phyloP scores from a whole-genome alignment of 1,284 basidiomycete genomes.

The Hypsizygus ulmarius region DNA sequence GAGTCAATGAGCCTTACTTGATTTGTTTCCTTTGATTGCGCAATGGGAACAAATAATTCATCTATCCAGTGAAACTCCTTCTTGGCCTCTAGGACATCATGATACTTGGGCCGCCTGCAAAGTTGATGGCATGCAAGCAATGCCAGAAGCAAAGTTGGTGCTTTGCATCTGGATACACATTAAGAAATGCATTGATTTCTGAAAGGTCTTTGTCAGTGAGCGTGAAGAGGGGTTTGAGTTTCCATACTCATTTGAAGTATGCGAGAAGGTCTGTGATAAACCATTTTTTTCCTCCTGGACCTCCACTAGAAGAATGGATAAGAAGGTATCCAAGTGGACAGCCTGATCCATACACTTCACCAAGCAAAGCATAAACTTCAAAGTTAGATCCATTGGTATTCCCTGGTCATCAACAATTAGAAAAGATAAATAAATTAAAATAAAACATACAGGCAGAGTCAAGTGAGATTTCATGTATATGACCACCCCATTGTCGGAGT shows the following conservation, averaged over 20 bases:
- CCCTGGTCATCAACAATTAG: slow-evolving; percentile 10
- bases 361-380: slow-evolving; percentile 23
- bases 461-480: slow-evolving; percentile 21
- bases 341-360: slow-evolving; percentile 22
- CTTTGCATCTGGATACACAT: slow-evolving; percentile 24
- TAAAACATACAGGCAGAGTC: slow-evolving; percentile 18
- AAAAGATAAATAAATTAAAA: not conserved
- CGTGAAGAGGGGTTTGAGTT: slow-evolving; percentile 16
- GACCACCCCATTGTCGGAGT: slow-evolving; percentile 18
- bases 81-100: no score
- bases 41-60: not conserved
- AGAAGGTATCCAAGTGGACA: slow-evolving; percentile 25
- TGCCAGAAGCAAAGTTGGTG: slow-evolving; percentile 34
- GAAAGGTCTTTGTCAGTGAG: slow-evolving; percentile 27
- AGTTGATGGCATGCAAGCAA: slow-evolving; percentile 24
- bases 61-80: no score
- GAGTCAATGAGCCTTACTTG: not conserved
- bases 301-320: slow-evolving; percentile 13
- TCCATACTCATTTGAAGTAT: slow-evolving; percentile 20
- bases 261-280: slow-evolving; percentile 19
- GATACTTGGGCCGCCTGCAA: no score
- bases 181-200: slow-evolving; percentile 25
- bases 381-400: slow-evolving; percentile 23
- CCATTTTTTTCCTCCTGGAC: slow-evolving; percentile 17
- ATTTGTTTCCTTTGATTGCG: not conserved